phyloP scores from a whole-genome alignment of 1,284 basidiomycete genomes.

The Irpex sp. region DNA sequence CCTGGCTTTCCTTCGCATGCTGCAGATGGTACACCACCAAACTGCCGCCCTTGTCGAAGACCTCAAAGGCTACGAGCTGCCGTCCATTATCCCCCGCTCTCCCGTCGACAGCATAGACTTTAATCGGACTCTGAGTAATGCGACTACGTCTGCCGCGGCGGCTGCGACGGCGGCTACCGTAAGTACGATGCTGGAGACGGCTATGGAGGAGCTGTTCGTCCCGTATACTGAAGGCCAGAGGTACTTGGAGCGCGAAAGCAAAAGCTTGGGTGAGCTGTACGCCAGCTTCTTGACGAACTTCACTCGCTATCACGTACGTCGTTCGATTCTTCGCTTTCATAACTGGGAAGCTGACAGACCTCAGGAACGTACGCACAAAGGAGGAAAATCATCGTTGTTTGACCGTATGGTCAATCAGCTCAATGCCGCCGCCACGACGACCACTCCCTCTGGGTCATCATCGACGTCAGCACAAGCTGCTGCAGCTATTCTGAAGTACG shows the following conservation, averaged over 20 bases:
- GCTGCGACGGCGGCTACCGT: slow-evolving; percentile 54
- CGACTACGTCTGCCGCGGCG: slow-evolving; percentile 35
- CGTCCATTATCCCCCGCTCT: slow-evolving; percentile 58
- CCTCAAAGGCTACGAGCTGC: slow-evolving; percentile 88
- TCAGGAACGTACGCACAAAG: slow-evolving; percentile 74
- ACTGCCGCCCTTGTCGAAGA: slow-evolving; percentile 85
- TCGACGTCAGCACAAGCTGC: slow-evolving; percentile 78
- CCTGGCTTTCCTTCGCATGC: slow-evolving; percentile 86
- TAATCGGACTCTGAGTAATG: slow-evolving; percentile 46
- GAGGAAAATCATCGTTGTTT: slow-evolving; percentile 77
- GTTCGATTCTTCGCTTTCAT: slow-evolving; percentile 3
- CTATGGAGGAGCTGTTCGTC: slow-evolving; percentile 95
- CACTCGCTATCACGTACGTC: slow-evolving; percentile 85
- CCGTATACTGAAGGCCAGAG: slow-evolving; percentile 90
- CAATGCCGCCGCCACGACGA: slow-evolving; percentile 70
- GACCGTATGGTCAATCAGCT: slow-evolving; percentile 93
- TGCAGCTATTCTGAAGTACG: slow-evolving; percentile 78
- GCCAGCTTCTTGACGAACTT: slow-evolving; percentile 73
- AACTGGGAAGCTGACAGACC: slow-evolving; percentile 2
- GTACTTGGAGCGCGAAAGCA: slow-evolving; percentile 92
- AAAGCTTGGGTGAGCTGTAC: slow-evolving; percentile 84
- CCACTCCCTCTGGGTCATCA: slow-evolving; percentile 51
- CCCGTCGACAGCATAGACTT: slow-evolving; percentile 60
- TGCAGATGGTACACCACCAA: slow-evolving; percentile 85
- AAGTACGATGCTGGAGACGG: slow-evolving; percentile 86